Evolutionary conservation across 352 stramenopile species (phyloP), one percentile per base, ranked within the genome.

Genomic region (Pythium sp.): DNA sequence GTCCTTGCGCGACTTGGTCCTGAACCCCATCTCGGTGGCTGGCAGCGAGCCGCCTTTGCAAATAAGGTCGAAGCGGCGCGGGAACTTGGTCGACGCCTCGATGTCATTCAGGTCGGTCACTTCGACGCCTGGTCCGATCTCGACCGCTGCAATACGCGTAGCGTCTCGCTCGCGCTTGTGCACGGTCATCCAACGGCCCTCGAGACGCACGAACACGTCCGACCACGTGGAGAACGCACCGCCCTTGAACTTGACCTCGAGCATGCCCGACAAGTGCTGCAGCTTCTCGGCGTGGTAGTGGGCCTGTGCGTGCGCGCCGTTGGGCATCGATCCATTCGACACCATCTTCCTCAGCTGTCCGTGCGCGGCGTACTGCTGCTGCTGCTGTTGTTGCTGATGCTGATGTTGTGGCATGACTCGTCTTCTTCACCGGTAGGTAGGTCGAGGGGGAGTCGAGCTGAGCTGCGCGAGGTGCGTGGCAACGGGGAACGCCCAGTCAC

Each of bases 1-100:
- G 66, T 95, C 87, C 54, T 92, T 90, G 36, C 85, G 81, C 36
- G 84, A 91, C 62, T 89, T 90, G 60, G 82, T 87, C 30, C 87
- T 83, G 70, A 94, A 93, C 30, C 80, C 89, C 46, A 87, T 76
- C 64, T 95, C 87, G 28, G 85, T 91, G 24, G 79, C 69, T 34
- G 83, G 76, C 34, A 95, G 72, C 51, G 89, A 49, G 0, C 87
- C 87, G n/a, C 87, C 86, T 24, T 78, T 82, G 78, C 87, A 95
- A 2, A 66, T 73, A 8, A 95, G 18, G 64, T 94, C 86, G 47
- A 95, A 92, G 20, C 85, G 84, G 24, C 87, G 73, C 3, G 84
- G 82, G 66, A 92, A 94, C 70, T 93, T 93, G 67, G 82, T 74
- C 32, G 73, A 78, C 36, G 76, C 77, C 32, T 94, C 83, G 0